Evolutionary conservation across 1,284 basidiomycete genomes (phyloP).

Genomic region (Sutorius eximius): DNA sequence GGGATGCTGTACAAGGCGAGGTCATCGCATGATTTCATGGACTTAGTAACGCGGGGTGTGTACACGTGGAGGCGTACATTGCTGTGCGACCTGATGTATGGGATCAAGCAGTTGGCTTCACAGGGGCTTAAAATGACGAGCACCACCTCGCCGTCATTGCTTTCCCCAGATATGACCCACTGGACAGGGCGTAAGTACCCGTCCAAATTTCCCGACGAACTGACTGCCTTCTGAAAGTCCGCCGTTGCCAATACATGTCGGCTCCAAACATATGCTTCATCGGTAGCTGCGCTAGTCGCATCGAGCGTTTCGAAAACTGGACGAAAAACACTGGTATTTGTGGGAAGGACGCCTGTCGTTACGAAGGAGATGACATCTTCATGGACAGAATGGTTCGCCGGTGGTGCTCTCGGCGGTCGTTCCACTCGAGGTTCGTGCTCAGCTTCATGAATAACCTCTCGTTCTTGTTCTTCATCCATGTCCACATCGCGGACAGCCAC

Average conservation of each 20-base stretch:
- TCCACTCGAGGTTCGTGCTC: constrained; percentile 43
- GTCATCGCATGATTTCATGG: constrained; percentile 42
- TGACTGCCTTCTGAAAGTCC: constrained; percentile 31
- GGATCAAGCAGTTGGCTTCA: constrained; percentile 45
- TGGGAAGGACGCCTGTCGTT: constrained; percentile 19
- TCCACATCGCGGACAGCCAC: constrained; percentile 11
- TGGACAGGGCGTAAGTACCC: constrained; percentile 46
- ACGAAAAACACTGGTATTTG: constrained; percentile 2
- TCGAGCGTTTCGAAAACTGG: constrained; percentile 16
- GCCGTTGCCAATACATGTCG: constrained; percentile 25
- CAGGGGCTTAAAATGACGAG: constrained; percentile 47
- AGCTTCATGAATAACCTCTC: constrained; percentile 46
- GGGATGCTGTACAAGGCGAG: constrained; percentile 39
- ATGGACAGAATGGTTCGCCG: constrained; percentile 28
- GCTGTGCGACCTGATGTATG: constrained; percentile 35
- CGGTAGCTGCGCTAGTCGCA: constrained; percentile 7
- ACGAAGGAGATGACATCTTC: constrained; percentile 26
- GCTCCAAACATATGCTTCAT: constrained; percentile 23
- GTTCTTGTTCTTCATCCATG: constrained; percentile 51
- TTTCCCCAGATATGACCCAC: constrained; percentile 42
- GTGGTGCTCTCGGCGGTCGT: constrained; percentile 27
- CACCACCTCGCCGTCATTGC: constrained; percentile 1
- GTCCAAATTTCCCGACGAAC: not conserved
- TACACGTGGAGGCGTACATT: constrained; percentile 45
- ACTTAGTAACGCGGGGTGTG: constrained; percentile 38